Percentiles rank a stretch among this genome's conserved stretches.
These are phyloP conservation scores for Verticillium nubilum DNA, from an alignment of 2,329 filamentous ascomycete genomes.

Conservation along the genomic window DNA sequence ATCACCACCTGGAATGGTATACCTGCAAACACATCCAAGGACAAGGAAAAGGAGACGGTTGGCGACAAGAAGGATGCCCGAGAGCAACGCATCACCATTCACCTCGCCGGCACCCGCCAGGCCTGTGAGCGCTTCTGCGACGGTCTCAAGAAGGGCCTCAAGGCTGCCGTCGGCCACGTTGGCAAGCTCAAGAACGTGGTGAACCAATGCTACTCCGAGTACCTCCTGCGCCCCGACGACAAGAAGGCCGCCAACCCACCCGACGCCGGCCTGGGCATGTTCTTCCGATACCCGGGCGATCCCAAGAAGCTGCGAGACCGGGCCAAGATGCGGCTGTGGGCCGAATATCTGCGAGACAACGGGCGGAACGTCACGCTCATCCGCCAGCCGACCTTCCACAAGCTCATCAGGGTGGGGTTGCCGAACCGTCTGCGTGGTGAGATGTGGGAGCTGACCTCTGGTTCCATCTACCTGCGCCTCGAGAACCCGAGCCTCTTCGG, in stretches of 20 bases:
- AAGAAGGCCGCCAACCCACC: conserved; percentile 62
- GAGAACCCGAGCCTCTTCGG: conserved; percentile 79
- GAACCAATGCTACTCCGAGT: conserved; percentile 86
- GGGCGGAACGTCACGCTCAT: conserved; percentile 88
- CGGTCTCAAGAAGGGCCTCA: conserved; percentile 82
- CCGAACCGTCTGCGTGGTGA: conserved; percentile 91
- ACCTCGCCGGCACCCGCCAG: conserved; percentile 82
- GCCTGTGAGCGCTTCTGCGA: conserved; percentile 96
- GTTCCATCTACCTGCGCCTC: conserved; percentile 81
- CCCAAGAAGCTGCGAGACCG: conserved; percentile 87
- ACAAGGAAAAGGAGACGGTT: conserved; percentile 32
- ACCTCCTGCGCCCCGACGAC: conserved; percentile 60
- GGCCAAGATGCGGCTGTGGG: conserved; percentile 97
- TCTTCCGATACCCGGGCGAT: conserved; percentile 94
- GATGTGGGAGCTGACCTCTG: conserved; percentile 92
- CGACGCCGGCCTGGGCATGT: conserved; percentile 88
- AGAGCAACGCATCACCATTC: conserved; percentile 85
- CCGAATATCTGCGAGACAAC: conserved; percentile 92
- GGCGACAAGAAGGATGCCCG: conserved; percentile 35
- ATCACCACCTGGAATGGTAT: conserved; percentile 92
- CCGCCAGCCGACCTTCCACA: conserved; percentile 95
- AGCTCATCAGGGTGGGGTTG: conserved; percentile 89
- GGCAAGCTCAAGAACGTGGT: conserved; percentile 77
- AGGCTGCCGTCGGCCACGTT: conserved; percentile 82
- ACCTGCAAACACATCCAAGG: conserved; percentile 49